phyloP scores from a whole-genome alignment of 495 filamentous ascomycete genomes.

The Bacidia gigantensis region DNA sequence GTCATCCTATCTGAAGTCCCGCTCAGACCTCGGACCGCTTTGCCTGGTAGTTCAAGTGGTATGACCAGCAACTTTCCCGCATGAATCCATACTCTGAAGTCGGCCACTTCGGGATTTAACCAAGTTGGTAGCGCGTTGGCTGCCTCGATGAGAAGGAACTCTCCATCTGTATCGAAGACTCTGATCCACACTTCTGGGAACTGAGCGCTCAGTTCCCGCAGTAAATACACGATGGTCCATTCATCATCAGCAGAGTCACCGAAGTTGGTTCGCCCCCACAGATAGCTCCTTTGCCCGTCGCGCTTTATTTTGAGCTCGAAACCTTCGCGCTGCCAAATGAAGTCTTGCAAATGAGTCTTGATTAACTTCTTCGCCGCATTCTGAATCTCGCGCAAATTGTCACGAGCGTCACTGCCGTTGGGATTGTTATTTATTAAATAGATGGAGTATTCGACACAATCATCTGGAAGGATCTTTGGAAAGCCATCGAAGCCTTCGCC shows the following conservation, averaged over 20 bases:
- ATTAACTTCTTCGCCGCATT: slow-evolving; percentile 48
- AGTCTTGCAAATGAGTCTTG: slow-evolving; percentile 54
- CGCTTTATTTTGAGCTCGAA: slow-evolving; percentile 51
- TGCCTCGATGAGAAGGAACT: slow-evolving; percentile 90
- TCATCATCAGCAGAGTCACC: slow-evolving; percentile 94
- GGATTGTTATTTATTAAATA: slow-evolving; percentile 48
- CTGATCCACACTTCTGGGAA: slow-evolving; percentile 69
- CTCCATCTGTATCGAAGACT: slow-evolving; percentile 76
- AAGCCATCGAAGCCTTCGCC: slow-evolving; percentile 17
- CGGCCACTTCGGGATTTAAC: slow-evolving; percentile 83
- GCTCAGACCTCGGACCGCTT: slow-evolving; percentile 20
- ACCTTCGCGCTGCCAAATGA: slow-evolving; percentile 87
- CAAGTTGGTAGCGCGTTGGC: slow-evolving; percentile 76
- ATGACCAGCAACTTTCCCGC: slow-evolving; percentile 60
- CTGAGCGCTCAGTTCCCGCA: slow-evolving; percentile 64
- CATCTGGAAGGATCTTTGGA: slow-evolving; percentile 50
- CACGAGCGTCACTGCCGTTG: slow-evolving; percentile 36
- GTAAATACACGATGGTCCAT: slow-evolving; percentile 86
- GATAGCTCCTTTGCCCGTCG: slow-evolving; percentile 42
- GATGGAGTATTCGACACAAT: slow-evolving; percentile 76
- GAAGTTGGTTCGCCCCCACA: slow-evolving; percentile 66
- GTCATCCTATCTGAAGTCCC: slow-evolving; percentile 38
- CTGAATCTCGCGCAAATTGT: slow-evolving; percentile 56
- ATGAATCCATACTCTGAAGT: slow-evolving; percentile 75
- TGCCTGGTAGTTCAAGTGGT: slow-evolving; percentile 34